Base-by-base conservation (phyloP, 83 land plant species). In the Diphasiastrum complanatum region DNA sequence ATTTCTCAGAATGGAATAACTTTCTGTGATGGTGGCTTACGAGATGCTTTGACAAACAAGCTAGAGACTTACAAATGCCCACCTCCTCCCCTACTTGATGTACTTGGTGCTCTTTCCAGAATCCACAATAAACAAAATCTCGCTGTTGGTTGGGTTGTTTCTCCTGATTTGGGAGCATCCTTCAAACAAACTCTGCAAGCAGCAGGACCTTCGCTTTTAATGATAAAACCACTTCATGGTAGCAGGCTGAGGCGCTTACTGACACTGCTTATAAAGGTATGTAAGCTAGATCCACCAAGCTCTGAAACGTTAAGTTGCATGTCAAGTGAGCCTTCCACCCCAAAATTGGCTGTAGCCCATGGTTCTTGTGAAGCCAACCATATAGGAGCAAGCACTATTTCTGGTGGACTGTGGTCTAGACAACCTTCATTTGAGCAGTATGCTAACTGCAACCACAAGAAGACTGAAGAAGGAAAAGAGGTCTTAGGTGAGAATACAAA, bases 181-280 rank as follows among this genome's bases (percentile, higher is more conserved):
- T 55, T 55, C 35, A 55, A 55, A 27, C 26, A 55, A 35, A 27
- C 34, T 11, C 31, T 55, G 27, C 59, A 55, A 30, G 59, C 11
- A 11, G 35, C 59, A 20, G 35, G 16, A 6, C 34, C 34, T 12
- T 55, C 59, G 1, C 18, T 32, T 10, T 16, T 55, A 12, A 8
- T 55, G 35, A 32, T 55, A 11, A 55, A 55, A 1, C 59, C 59
- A 27, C 59, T 55, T 20, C 59, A 55, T 55, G 34, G 28, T n/a
- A 55, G 35, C 34, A 27, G 59, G 0, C 26, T 55, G 59, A 25
- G 19, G 31, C 14, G 59, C 20, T 30, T 55, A 1, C 34, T 55
- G 11, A 11, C 59, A 0, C 11, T 55, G 11, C 59, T 55, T 11
- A 20, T 27, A 6, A 10, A 35, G 1, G 59, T 55, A 20, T 55